phyloP scores from a whole-genome alignment of 345 rosid species.

The Crucihimalaya himalaica region DNA sequence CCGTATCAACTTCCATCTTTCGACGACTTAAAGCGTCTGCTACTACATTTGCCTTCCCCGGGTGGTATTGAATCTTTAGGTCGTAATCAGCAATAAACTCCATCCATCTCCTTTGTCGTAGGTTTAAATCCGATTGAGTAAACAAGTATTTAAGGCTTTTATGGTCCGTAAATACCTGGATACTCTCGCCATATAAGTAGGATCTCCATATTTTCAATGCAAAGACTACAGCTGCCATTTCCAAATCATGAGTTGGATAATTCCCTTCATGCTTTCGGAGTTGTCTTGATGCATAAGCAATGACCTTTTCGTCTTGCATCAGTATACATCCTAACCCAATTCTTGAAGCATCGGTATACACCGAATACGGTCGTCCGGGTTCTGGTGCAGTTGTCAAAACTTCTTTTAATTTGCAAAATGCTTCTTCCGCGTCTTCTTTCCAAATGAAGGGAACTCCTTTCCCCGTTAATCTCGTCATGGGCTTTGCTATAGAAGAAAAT shows the following conservation, averaged over 20 bases:
- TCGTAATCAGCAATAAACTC: no score
- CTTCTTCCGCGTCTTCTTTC: neutral
- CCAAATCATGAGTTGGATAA: neutral
- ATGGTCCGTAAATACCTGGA: no score
- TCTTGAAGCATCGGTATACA: neutral
- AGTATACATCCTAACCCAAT: neutral
- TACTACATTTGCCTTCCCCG: neutral
- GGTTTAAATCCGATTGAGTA: no score
- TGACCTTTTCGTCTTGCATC: neutral
- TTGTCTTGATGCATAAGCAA: neutral
- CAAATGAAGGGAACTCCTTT: neutral
- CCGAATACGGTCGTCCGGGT: neutral
- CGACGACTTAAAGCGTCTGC: neutral
- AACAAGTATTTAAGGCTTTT: no score
- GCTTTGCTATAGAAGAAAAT: neutral
- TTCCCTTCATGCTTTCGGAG: neutral
- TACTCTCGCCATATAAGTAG: no score
- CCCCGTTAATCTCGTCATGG: neutral
- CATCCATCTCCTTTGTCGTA: no score
- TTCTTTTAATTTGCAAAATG: no score
- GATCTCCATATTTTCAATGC: no score
- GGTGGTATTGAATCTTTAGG: neutral
- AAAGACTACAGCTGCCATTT: no score
- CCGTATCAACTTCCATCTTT: rapidly evolving
- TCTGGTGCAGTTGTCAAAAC: neutral